A percentile compares a stretch with the other conserved stretches of the same genome.
Conservation (phyloP, 495 filamentous ascomycete species). For the Chaetomium fimeti region DNA sequence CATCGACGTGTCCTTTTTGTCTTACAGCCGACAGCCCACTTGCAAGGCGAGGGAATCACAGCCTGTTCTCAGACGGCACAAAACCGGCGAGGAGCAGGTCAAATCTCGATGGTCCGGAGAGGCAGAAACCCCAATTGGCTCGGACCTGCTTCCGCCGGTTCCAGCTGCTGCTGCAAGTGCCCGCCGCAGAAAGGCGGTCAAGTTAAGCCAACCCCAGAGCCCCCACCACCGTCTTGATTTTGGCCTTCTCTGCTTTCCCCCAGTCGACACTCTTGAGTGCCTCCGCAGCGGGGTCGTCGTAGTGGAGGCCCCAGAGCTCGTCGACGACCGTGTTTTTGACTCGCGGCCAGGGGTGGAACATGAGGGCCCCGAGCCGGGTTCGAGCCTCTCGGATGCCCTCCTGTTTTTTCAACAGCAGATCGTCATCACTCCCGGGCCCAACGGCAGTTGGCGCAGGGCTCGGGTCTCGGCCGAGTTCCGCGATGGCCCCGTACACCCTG, state of each 20-base stretch:
- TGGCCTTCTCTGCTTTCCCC: constrained; percentile 41
- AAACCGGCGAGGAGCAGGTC: background rate
- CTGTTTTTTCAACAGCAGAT: constrained; percentile 26
- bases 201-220: constrained; percentile 33
- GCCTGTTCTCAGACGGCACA: background rate
- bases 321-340: constrained; percentile 47
- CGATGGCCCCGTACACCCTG: constrained; percentile 69
- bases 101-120: background rate
- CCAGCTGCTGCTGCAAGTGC: background rate
- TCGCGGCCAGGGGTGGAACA: constrained; percentile 51
- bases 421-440: constrained; percentile 4
- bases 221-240: constrained; percentile 34
- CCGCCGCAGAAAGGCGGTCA: constrained; percentile 19
- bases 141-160: constrained; percentile 18
- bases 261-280: constrained; percentile 44
- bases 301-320: constrained; percentile 45
- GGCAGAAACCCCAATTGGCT: constrained; percentile 6
- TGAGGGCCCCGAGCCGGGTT: constrained; percentile 45
- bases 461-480: constrained; percentile 25
- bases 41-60: background rate
- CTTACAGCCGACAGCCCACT: background rate
- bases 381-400: constrained; percentile 42
- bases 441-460: constrained; percentile 13
- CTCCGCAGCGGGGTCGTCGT: constrained; percentile 24
- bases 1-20: constrained; percentile 19